Evolutionary conservation across 2,329 filamentous ascomycete species (phyloP), one percentile per base, ranked within the genome.

Genomic region (Reticulascus tulasneorum): DNA sequence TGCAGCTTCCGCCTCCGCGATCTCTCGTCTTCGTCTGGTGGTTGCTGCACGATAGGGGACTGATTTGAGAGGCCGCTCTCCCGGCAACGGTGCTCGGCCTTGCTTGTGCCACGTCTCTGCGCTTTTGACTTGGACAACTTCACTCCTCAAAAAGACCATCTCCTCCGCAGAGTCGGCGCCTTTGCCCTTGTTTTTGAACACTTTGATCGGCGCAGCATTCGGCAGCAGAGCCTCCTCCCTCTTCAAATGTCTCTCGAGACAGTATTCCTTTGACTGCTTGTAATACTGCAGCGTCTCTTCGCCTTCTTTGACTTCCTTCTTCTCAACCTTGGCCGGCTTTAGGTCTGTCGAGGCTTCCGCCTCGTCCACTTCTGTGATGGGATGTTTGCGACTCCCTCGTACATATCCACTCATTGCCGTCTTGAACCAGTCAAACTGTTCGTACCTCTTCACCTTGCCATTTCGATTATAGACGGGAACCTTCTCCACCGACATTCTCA

Each of bases 91-190:
- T 18, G 81, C 83, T 9, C 91, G 78, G 0, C 93, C 93, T 67
- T 96, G 91, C 57, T 96, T 96, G 57, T 97, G 93, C 93, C 93
- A 98, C 2, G 87, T 95, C 57, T 98, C 93, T 2, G 86, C 84
- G 19, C 87, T 94, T 59, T 95, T 90, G 57, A 94, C 94, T 24
- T 76, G 72, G 3, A 90, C 79, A 1, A 97, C 79, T 47, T 97
- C 90, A 35, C 77, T 75, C 22, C 91, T 81, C 1, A 73, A 73
- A 54, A 80, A 97, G 0, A 97, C 88, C 1, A 86, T 81, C 55
- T 95, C 88, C 40, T 86, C 77, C 28, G 83, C 84, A 4, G 75
- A 64, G 29, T 82, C 84, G 28, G 79, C 78, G 11, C 82, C 84
- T 59, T 91, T 95, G 9, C 77, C 82, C 29, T 80, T 82, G 41